Evolutionary conservation across 176 grass and related monocot genomes (phyloP), one percentile per base, ranked within the genome.

Genomic region (Bolboschoenus planiculmis): DNA sequence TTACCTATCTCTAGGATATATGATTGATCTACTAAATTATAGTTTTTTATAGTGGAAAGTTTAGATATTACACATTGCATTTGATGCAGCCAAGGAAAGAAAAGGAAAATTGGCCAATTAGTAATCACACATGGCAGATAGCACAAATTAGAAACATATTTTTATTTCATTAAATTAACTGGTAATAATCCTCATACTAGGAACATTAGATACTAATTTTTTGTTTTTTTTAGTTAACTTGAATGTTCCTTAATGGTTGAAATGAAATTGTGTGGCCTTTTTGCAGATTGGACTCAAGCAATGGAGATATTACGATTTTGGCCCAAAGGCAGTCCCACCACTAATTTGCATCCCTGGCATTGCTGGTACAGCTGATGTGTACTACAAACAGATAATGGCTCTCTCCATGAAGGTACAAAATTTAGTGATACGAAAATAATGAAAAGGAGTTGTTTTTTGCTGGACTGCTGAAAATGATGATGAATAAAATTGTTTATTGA

Each of bases 301-400:
- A 76, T 98, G 95, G 95, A 95, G 95, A 43, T 95, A 98, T 79
- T 98, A 98, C 64, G 95, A 98, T 82, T 98, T 98, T 88, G 95
- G 95, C 13, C 95, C 95, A 27, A 98, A 98, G 88, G 35, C 77
- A 78, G 92, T 95, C 63, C 92, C 81, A 2, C 89, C 95, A n/a
- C 85, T 98, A 57, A 83, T 98, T 57, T 98, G 95, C 84, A 98
- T 98, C 72, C 95, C 95, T 26, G 95, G 95, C 83, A 95, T 95
- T 87, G 90, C 95, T 70, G 92, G 92, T 56, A 98, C 95, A 23
- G 90, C 95, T 84, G 95, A 98, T 89, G 95, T 98, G 27, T 98
- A 98, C 82, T 98, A 98, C 83, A 98, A 98, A 56, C 95, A 98
- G 85, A 94, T 98, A 47, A 98, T 98, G 95, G 84, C 92, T 56